Evolutionary conservation across 2,329 filamentous ascomycete genomes (phyloP), one percentile per base, ranked within the genome.

Genomic region (Colletotrichum costaricense): DNA sequence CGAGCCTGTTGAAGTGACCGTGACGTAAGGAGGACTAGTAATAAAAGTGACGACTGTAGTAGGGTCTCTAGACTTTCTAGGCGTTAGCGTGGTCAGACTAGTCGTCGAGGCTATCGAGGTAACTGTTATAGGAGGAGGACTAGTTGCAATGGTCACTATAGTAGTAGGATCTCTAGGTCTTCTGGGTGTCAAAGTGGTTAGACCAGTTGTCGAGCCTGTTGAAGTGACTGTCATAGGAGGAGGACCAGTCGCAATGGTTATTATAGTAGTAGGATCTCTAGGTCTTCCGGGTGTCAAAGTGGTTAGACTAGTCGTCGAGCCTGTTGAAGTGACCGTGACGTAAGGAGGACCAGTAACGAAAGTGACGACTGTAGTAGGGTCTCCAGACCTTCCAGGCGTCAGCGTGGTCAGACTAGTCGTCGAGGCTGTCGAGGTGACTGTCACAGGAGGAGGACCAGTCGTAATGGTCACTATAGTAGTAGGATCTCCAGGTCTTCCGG

Each of bases 271-370:
- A 19, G 38, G 38, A 7, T 42, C 38, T 6, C 38, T 16, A 42
- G 38, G 38, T 1, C 16, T 19, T 42, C 5, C 38, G 7, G 38
- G 38, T 0, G 38, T 42, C 14, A 42, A 5, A 1, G 38, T 42
- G 0, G 38, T 42, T 0, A 42, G 5, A 7, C 38, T 5, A 19
- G 38, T 42, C 16, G 38, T 0, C 1, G 38, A 42, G 0, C 38
- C 14, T 8, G 38, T 42, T 3, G 38, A 42, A 19, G 38, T 42
- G 5, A 42, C 5, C 14, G 38, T 42, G 16, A 42, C 14, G 5
- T 11, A 33, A 11, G 30, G 30, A 1, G 30, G 30, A 4, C 30
- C 2, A 33, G 30, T 33, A 4, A 19, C 38, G 6, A 46, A 46
- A 1, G 38, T 46, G 5, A 46, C 38, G 38, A 46, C 16, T 7